A percentile compares a stretch with the other conserved stretches of the same genome.
Evolutionary conservation across 75 land plant genomes (phyloP).

Genomic region (Pinus tabuliformis): DNA sequence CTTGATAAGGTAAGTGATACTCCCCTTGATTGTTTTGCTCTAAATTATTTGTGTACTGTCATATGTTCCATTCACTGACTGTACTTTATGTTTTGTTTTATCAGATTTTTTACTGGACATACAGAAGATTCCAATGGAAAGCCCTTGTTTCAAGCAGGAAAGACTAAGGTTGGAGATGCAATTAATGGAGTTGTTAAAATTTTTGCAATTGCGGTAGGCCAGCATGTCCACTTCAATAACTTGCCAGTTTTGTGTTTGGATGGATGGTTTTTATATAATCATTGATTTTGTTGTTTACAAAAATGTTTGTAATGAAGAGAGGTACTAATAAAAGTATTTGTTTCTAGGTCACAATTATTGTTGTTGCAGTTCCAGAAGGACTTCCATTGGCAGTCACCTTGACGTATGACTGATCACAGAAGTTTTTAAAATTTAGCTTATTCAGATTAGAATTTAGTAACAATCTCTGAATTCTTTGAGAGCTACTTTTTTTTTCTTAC

Average conservation of each 20-base stretch:
- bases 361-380: conserved; percentile 95
- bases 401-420: conserved; percentile 49
- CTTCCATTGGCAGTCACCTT: conserved; percentile 90
- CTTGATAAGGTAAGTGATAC: conserved; percentile 9
- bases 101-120: conserved; percentile 59
- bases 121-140: conserved; percentile 27
- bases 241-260: background rate
- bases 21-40: background rate
- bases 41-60: background rate
- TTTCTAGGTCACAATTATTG: conserved; percentile 78
- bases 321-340: background rate
- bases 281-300: background rate
- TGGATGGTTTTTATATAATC: background rate
- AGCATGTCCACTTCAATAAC: background rate
- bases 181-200: conserved; percentile 45
- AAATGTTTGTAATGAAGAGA: background rate
- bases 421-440: background rate
- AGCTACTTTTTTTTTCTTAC: background rate
- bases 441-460: no score
- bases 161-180: conserved; percentile 30
- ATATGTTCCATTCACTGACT: background rate
- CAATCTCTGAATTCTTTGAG: no score
- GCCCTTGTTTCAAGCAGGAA: conserved; percentile 30
- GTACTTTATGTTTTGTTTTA: background rate
- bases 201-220: conserved; percentile 72